phyloP scores from a whole-genome alignment of 768 basidiomycete species.

The Trametes cubensis region DNA sequence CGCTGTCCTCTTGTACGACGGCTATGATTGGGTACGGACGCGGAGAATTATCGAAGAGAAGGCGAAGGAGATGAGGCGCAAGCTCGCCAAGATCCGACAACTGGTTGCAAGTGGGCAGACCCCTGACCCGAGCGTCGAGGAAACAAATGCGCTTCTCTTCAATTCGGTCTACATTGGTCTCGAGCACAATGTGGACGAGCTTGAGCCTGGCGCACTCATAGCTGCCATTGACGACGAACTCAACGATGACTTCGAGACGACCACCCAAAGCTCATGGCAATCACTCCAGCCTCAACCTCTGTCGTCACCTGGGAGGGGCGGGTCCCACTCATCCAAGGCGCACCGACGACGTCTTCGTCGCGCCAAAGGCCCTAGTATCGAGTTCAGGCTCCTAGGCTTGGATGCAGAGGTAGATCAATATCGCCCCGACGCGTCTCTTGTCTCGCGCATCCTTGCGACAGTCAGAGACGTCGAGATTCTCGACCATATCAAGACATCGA shows the following conservation, averaged over 20 bases:
- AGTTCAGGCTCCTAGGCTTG: conserved; percentile 72
- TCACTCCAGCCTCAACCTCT: conserved; percentile 57
- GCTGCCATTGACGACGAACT: conserved; percentile 94
- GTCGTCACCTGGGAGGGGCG: conserved; percentile 40
- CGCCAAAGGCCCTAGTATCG: conserved; percentile 80
- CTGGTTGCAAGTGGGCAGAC: conserved; percentile 88
- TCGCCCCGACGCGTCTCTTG: conserved; percentile 52
- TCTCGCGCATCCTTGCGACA: conserved; percentile 68
- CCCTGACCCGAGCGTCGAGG: conserved; percentile 74
- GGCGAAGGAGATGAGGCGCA: conserved; percentile 83
- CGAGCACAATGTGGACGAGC: conserved; percentile 70
- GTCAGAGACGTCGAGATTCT: conserved; percentile 83
- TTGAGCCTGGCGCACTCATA: conserved; percentile 76
- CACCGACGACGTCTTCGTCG: conserved; percentile 56
- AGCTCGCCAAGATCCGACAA: conserved; percentile 87
- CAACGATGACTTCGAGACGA: conserved; percentile 71
- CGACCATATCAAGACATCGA: conserved; percentile 97
- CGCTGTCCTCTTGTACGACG: conserved; percentile 80
- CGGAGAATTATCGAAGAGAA: conserved; percentile 86
- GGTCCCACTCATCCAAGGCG: conserved; percentile 26
- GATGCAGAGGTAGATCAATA: conserved; percentile 71
- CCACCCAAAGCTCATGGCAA: conserved; percentile 89
- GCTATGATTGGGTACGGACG: conserved; percentile 92
- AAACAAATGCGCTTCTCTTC: conserved; percentile 78
- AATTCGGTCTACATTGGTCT: conserved; percentile 94